Percentiles rank a stretch among this genome's conserved stretches.
Conservation (phyloP, 257 asterid species). For the Striga asiatica region DNA sequence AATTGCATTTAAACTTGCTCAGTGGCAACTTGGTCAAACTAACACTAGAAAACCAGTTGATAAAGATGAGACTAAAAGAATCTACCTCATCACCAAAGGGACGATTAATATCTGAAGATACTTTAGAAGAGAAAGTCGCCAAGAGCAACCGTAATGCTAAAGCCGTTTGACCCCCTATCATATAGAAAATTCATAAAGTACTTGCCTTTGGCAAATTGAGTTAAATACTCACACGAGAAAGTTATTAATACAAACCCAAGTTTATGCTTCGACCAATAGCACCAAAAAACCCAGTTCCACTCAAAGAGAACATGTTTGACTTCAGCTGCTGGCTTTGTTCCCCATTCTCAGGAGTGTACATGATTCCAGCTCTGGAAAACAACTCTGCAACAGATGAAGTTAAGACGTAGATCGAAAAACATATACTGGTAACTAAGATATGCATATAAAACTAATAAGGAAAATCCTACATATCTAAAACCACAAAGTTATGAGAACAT, state of each 20-base stretch:
- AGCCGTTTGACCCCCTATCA: constrained; percentile 82
- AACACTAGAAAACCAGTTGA: neutral
- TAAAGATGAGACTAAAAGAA: neutral
- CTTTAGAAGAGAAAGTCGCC: constrained; percentile 74
- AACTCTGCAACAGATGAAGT: constrained; percentile 56
- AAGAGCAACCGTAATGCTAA: constrained; percentile 64
- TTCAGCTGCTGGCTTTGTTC: constrained; percentile 39
- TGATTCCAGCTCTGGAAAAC: constrained; percentile 87
- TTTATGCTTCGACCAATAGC: constrained; percentile 84
- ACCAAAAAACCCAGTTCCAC: constrained; percentile 73
- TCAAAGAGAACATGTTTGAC: constrained; percentile 68
- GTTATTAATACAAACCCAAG: constrained; percentile 39
- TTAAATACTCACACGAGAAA: neutral
- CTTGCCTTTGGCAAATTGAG: neutral
- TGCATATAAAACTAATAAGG: too few relatives aligned
- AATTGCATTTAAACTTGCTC: constrained; percentile 1
- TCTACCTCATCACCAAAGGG: constrained; percentile 85
- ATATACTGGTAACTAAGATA: too few relatives aligned
- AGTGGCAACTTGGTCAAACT: neutral
- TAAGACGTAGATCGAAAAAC: constrained; percentile 37
- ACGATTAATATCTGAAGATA: constrained; percentile 61
- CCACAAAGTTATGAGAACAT: too few relatives aligned
- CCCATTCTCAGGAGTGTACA: constrained; percentile 56
- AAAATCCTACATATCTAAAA: too few relatives aligned
- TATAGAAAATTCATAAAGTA: constrained; percentile 2